Evolutionary conservation across 352 stramenopile genomes (phyloP).

Genomic region (Globisporangium splendens): DNA sequence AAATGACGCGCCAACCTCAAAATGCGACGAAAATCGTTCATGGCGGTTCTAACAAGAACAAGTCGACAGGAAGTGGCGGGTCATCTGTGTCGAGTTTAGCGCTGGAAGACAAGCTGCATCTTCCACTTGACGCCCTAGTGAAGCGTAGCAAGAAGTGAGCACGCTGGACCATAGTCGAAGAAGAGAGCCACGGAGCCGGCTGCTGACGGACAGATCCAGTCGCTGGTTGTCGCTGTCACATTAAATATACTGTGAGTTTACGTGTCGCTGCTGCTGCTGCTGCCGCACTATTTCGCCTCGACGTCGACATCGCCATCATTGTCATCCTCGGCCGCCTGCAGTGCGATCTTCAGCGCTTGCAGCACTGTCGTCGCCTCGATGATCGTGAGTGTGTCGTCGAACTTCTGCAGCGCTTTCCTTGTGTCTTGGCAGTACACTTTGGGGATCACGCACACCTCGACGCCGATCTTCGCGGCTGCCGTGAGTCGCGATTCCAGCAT

Average conservation of each 20-base stretch:
- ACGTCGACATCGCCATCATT: background rate
- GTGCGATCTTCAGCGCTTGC: slow-evolving; percentile 60
- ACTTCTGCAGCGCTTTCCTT: slow-evolving; percentile 48
- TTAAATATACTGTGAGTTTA: slow-evolving; percentile 16
- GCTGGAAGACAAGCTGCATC: slow-evolving; percentile 59
- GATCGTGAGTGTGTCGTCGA: slow-evolving; percentile 45
- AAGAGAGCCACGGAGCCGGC: background rate
- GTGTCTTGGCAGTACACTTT: slow-evolving; percentile 44
- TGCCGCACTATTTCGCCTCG: background rate
- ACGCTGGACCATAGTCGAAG: background rate
- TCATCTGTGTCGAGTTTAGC: slow-evolving; percentile 23
- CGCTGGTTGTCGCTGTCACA: background rate
- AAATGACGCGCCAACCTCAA: slow-evolving; percentile 24
- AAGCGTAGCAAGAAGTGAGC: slow-evolving; percentile 19
- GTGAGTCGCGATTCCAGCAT: slow-evolving; percentile 78
- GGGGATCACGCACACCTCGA: slow-evolving; percentile 72
- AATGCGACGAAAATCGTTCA: slow-evolving; percentile 19
- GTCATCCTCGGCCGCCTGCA: slow-evolving; percentile 18
- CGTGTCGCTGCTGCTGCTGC: slow-evolving; percentile 1
- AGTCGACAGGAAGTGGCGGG: background rate
- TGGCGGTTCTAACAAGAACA: background rate
- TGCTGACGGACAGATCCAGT: background rate
- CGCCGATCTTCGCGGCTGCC: slow-evolving; percentile 76
- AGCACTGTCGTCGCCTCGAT: slow-evolving; percentile 64
- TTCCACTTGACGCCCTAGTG: slow-evolving; percentile 67